phyloP scores from a whole-genome alignment of 1,284 basidiomycete genomes.

The Peniophora sp. region DNA sequence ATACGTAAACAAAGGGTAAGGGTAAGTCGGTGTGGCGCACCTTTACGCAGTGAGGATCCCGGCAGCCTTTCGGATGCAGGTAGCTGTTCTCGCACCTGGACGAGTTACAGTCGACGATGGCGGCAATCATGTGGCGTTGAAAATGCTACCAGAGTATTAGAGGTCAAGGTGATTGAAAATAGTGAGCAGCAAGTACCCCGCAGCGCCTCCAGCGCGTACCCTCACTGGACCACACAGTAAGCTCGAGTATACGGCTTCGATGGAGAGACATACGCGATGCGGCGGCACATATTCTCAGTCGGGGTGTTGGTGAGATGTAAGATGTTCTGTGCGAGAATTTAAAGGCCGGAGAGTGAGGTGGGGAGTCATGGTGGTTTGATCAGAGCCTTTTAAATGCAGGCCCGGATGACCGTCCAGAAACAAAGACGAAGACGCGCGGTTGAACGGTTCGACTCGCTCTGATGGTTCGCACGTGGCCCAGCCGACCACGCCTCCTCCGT shows the following conservation, averaged over 20 bases:
- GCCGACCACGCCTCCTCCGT: too few species aligned
- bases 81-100: slow-evolving; percentile 54
- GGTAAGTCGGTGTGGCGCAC: slow-evolving; percentile 26
- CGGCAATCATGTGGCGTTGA: slow-evolving; percentile 59
- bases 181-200: slow-evolving; percentile 36
- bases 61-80: slow-evolving; percentile 48
- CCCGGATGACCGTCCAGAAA: too few species aligned
- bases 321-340: slow-evolving; percentile 1
- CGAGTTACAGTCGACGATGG: slow-evolving; percentile 62
- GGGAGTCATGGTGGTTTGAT: neutral
- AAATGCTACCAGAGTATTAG: slow-evolving; percentile 43
- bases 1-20: neutral
- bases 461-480: too few species aligned
- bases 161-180: neutral
- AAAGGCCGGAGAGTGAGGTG: slow-evolving; percentile 4
- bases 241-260: slow-evolving; percentile 7
- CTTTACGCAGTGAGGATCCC: slow-evolving; percentile 39
- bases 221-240: slow-evolving; percentile 35
- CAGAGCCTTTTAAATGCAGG: too few species aligned
- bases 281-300: slow-evolving; percentile 22
- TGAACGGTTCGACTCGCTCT: too few species aligned
- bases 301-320: slow-evolving; percentile 1
- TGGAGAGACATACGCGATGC: slow-evolving; percentile 25
- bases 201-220: slow-evolving; percentile 64
- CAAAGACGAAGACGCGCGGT: too few species aligned